These are phyloP conservation scores for Cystobasidium slooffiae DNA, from an alignment of 1,284 basidiomycete species.

Conservation along the genomic window DNA sequence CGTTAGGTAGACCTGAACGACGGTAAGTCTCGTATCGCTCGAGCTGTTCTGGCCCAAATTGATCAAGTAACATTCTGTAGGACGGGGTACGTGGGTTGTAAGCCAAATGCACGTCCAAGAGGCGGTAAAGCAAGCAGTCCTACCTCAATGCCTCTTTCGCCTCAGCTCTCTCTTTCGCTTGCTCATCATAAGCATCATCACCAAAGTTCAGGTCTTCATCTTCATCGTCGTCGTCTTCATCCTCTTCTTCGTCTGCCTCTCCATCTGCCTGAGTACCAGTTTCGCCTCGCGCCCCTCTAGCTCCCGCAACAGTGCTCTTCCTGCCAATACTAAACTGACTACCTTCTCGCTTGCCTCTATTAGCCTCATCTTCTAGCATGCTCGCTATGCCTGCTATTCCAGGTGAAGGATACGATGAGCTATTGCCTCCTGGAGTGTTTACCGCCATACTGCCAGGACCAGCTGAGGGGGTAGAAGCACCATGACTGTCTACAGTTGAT, in stretches of 20 bases:
- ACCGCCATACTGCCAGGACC: constrained; percentile 1
- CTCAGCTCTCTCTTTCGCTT: constrained; percentile 53
- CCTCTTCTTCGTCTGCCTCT: constrained; percentile 51
- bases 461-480: constrained; percentile 5
- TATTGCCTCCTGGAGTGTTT: constrained; percentile 8
- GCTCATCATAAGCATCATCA: constrained; percentile 49
- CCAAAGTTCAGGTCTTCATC: constrained; percentile 53
- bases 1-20: constrained; percentile 78
- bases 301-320: constrained; percentile 5
- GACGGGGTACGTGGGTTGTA: not conserved
- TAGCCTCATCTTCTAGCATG: constrained; percentile 9
- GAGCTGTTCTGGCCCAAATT: constrained; percentile 79
- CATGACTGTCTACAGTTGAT: constrained; percentile 13
- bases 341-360: constrained; percentile 22
- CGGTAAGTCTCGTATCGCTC: constrained; percentile 86
- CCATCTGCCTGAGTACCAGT: constrained; percentile 12
- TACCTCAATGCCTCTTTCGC: constrained; percentile 57
- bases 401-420: constrained; percentile 6
- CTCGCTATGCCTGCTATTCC: constrained; percentile 10
- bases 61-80: constrained; percentile 72
- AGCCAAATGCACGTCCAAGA: not conserved
- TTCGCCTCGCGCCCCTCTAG: constrained; percentile 3
- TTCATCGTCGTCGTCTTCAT: constrained; percentile 52
- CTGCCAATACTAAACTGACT: constrained; percentile 27
- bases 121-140: constrained; percentile 1